These are phyloP conservation scores for Suhomyces coccinellae DNA, from an alignment of 1,139 yeast species.

Conservation along the genomic window DNA sequence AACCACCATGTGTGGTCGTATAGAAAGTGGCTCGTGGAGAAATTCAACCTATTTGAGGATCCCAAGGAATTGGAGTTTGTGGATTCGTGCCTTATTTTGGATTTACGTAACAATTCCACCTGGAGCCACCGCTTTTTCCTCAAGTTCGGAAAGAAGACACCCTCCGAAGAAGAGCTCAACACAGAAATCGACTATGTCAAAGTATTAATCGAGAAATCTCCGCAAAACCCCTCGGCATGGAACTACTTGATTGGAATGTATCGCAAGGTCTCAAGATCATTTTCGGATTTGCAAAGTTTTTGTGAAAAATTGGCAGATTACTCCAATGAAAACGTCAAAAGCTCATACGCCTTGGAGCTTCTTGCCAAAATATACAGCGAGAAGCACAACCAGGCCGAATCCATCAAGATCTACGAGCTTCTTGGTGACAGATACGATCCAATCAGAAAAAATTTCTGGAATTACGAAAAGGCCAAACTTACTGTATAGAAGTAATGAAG, in stretches of 20 bases:
- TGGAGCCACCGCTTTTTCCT: conserved; percentile 86
- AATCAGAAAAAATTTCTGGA: conserved; percentile 71
- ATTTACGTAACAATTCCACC: conserved; percentile 86
- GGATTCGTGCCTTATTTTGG: conserved; percentile 52
- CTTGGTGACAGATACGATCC: conserved; percentile 61
- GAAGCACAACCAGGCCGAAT: conserved; percentile 29
- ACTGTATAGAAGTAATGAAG: not conserved
- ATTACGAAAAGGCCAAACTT: conserved; percentile 22
- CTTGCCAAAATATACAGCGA: conserved; percentile 51
- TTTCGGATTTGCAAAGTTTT: conserved; percentile 43
- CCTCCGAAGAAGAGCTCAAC: conserved; percentile 16
- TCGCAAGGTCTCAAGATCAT: conserved; percentile 27
- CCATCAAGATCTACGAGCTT: conserved; percentile 46
- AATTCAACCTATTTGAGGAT: conserved; percentile 47
- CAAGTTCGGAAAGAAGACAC: conserved; percentile 28
- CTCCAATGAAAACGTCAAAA: conserved; percentile 33
- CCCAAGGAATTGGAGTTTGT: conserved; percentile 55
- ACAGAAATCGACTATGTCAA: conserved; percentile 49
- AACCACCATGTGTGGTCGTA: conserved; percentile 98
- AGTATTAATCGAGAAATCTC: conserved; percentile 53
- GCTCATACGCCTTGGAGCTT: conserved; percentile 68
- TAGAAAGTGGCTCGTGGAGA: conserved; percentile 72
- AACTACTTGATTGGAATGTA: conserved; percentile 69
- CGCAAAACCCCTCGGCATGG: conserved; percentile 91
- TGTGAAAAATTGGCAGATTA: conserved; percentile 42